Evolutionary conservation across 129 eudicot genomes (phyloP), one percentile per base, ranked within the genome.

Genomic region (Tanacetum coccineum): DNA sequence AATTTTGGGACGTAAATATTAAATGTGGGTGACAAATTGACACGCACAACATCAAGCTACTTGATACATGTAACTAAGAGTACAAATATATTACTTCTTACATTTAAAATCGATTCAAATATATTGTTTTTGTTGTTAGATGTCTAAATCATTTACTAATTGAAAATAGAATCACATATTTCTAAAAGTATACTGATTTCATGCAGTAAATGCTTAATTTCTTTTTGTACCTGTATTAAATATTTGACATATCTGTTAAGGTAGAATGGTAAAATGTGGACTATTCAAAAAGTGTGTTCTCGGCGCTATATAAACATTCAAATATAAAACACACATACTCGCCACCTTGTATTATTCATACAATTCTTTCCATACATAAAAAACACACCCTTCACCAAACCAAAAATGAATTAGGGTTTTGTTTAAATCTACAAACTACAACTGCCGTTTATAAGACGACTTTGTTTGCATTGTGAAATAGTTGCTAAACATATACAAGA

Each of bases 221-320:
- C 51, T 21, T 49, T 73, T 42, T 49, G 19, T 57, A 57, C 19
- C 22, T 12, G 25, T n/a, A n/a, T n/a, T 75, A 36, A 75, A 75
- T 67, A 22, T 59, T 74, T 67, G 74, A 67, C 74, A 67, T 48
- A 32, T 66, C 21, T 75, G 64, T 67, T 32, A 75, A 59, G 60
- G 79, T 67, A 74, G 67, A 67, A 74, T 47, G 44, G 6, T 3
- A 59, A 25, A 30, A 4, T n/a, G 0, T 21, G 72, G 74, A 13
- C 49, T 69, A 36, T 75, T 75, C 56, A 75, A 75, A 32, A 67
- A 59, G 18, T 7, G 46, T 50, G 48, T 8, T 66, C 66, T 59
- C 6, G 47, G 68, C 79, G 74, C 74, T 32, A 67, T 46, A 25
- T 64, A 56, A 13, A 45, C 19, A 57, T 18, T 61, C 15, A 66